These are phyloP conservation scores for Globisporangium solare DNA, from an alignment of 352 stramenopile genomes.

Conservation along the genomic window DNA sequence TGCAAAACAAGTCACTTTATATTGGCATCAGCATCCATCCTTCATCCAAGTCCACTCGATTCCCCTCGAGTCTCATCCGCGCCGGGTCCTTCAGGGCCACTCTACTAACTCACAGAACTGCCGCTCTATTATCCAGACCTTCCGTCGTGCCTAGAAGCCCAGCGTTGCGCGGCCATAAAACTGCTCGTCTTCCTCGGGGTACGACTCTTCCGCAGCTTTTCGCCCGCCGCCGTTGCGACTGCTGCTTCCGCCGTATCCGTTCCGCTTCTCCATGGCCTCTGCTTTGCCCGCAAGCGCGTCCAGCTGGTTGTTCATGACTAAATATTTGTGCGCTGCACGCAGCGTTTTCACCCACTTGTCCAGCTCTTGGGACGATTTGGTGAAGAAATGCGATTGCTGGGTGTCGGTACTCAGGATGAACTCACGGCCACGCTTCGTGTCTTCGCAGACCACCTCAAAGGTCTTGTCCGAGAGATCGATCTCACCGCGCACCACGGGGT, in stretches of 20 bases:
- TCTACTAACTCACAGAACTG: too few relatives aligned
- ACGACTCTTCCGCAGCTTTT: slow-evolving; percentile 21
- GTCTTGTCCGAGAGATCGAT: slow-evolving; percentile 76
- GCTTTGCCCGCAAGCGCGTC: slow-evolving; percentile 26
- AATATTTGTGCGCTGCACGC: slow-evolving; percentile 57
- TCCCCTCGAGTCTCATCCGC: too few relatives aligned
- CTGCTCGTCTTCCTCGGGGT: slow-evolving; percentile 66
- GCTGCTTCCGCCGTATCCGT: background rate
- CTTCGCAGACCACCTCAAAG: slow-evolving; percentile 81
- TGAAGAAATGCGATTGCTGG: slow-evolving; percentile 87
- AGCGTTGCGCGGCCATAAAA: slow-evolving; percentile 82
- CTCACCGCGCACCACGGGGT: slow-evolving; percentile 75
- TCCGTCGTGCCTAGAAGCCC: slow-evolving; percentile 44
- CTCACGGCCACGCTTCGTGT: slow-evolving; percentile 65
- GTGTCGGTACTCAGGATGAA: slow-evolving; percentile 79
- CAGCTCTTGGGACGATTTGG: slow-evolving; percentile 62
- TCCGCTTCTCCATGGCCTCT: slow-evolving; percentile 21
- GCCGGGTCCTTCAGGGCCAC: too few relatives aligned
- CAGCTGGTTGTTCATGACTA: slow-evolving; percentile 43
- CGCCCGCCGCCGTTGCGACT: slow-evolving; percentile 18
- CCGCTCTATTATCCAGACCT: too few relatives aligned
- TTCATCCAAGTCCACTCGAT: too few relatives aligned
- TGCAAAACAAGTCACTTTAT: too few relatives aligned
- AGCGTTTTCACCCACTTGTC: slow-evolving; percentile 78
- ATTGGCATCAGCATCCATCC: too few relatives aligned